Percentiles rank a stretch among this genome's conserved stretches.
phyloP scores from a whole-genome alignment of 1,284 basidiomycete species.

The Sanghuangporus baumii region DNA sequence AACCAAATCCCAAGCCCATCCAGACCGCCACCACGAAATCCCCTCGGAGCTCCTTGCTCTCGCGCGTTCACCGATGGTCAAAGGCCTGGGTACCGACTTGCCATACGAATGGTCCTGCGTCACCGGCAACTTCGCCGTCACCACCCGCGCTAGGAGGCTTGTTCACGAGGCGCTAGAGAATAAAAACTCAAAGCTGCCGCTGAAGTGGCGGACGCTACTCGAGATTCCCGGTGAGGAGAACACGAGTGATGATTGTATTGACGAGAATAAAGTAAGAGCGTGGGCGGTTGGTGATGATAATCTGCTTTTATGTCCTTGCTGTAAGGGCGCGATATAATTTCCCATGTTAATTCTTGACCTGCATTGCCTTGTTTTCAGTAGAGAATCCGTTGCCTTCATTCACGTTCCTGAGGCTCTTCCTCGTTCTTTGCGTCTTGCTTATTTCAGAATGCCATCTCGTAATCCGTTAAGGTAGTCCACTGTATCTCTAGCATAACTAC shows the following conservation, averaged over 20 bases:
- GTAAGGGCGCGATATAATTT: conserved; percentile 1
- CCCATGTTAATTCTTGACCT: background rate
- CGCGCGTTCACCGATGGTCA: conserved; percentile 16
- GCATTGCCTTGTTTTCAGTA: background rate
- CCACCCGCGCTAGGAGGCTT: conserved; percentile 1
- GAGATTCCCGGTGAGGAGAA: background rate
- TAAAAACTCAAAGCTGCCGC: background rate
- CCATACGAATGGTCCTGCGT: conserved; percentile 3
- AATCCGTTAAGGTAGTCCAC: too few relatives aligned
- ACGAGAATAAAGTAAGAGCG: background rate
- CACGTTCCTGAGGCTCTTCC: too few relatives aligned
- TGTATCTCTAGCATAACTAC: background rate
- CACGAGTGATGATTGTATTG: background rate
- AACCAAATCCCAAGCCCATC: background rate
- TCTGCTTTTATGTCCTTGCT: conserved; percentile 6
- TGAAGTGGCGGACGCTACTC: background rate
- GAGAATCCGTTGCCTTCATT: too few relatives aligned
- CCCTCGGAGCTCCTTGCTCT: conserved; percentile 10
- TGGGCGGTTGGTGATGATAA: background rate
- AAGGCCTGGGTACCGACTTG: conserved; percentile 3
- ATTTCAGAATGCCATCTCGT: background rate
- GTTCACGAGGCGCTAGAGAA: background rate
- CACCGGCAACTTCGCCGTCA: conserved; percentile 9
- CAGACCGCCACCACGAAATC: background rate
- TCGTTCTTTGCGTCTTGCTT: background rate